Evolutionary conservation across 148 eudicot genomes (phyloP), one percentile per base, ranked within the genome.

Genomic region (Cornus suecica): DNA sequence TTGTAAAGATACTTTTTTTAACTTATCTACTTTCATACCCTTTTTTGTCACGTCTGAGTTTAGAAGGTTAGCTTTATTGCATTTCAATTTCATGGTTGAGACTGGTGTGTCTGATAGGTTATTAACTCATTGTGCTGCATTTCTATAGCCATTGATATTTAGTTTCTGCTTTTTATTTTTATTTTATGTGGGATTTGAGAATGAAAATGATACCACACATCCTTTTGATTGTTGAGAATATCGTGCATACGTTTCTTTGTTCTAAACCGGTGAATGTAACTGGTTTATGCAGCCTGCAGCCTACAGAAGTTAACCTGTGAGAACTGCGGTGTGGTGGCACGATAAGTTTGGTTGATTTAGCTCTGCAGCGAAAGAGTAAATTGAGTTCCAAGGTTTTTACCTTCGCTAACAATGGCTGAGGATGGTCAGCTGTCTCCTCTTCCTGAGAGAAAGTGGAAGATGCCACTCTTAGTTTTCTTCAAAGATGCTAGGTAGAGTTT

Each of bases 401-500:
- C 45, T 66, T 51, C 5, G 10, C 11, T 16, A 69, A 34, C 30
- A 66, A 80, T 87, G 87, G 83, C 87, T 31, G 83, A 87, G n/a
- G 69, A 80, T 68, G 79, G 76, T 82, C 74, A 70, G 62, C 68
- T 78, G 42, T 10, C 37, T 74, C 74, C 29, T 28, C 65, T 68
- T 15, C 51, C 82, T 2, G 48, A 48, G 28, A 78, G 69, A 76
- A 87, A 85, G 63, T 66, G 81, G 82, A 87, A 78, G 64, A 78
- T 86, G 62, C 94, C 97, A 0, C 27, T 88, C 65, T 80, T 79
- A 56, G 91, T 94, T 29, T 90, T 94, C 89, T 88, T 94, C 86
- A 86, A 80, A 78, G 91, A 91, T 80, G 74, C 73, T 64, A 87
- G 97, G 98, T 94, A 83, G 0, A 10, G 14, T 67, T 52, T 32